These are phyloP conservation scores for Rhododendron henanense DNA, from an alignment of 148 eudicot species.

Conservation along the genomic window DNA sequence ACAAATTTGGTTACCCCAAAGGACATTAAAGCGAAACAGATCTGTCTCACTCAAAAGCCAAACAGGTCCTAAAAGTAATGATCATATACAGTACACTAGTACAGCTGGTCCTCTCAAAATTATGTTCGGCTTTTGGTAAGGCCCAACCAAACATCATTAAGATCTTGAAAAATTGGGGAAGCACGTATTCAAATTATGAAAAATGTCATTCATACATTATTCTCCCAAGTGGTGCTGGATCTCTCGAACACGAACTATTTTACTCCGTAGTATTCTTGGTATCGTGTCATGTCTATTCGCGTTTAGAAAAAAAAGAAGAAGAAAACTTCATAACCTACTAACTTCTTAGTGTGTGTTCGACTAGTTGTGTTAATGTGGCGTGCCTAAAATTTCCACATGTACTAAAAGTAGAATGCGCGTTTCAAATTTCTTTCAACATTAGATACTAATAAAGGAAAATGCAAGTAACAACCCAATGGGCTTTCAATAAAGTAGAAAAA, in stretches of 20 bases:
- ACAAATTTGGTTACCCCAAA: neutral
- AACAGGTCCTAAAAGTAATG: neutral
- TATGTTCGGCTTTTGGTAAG: neutral
- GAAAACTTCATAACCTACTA: no score
- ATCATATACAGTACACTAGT: neutral
- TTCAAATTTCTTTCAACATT: neutral
- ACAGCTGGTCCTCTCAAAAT: neutral
- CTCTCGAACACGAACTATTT: neutral
- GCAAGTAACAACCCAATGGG: no score
- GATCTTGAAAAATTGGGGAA: neutral
- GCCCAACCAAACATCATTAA: conserved; percentile 1
- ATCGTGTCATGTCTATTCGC: neutral
- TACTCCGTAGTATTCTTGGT: neutral
- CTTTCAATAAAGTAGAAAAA: no score
- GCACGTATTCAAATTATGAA: neutral
- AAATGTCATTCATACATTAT: neutral
- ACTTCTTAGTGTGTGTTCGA: neutral
- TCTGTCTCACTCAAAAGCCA: neutral
- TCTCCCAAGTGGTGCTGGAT: neutral
- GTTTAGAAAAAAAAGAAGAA: neutral
- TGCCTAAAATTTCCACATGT: no score
- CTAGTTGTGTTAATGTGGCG: neutral
- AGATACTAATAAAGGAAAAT: no score
- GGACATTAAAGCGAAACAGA: neutral
- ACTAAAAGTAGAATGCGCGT: no score